Conservation (phyloP, 345 rosid genomes). For the Murraya koenigii region DNA sequence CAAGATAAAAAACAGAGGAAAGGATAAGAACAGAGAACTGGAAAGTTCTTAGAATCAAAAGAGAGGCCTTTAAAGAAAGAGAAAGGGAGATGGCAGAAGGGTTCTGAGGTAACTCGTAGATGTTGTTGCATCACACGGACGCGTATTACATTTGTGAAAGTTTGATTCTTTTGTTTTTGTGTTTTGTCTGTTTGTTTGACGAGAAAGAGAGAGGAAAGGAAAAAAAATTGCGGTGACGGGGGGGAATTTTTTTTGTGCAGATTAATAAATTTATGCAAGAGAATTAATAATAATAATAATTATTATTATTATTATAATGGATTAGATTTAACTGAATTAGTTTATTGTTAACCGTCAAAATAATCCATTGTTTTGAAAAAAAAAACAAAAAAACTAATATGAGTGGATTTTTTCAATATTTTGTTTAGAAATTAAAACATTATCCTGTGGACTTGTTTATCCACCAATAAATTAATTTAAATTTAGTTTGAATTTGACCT, state of each 20-base stretch:
- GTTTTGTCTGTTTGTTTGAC: constrained; percentile 12
- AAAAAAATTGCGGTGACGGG: neutral
- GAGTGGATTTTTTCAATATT: neutral
- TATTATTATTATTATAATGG: neutral
- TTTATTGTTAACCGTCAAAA: neutral
- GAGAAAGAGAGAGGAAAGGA: neutral
- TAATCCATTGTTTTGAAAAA: neutral
- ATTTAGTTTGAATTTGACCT: neutral
- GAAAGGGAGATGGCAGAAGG: neutral
- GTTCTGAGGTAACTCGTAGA: neutral
- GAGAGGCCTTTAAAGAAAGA: neutral
- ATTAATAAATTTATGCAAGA: neutral
- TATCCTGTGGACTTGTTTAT: neutral
- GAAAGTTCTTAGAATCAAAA: neutral
- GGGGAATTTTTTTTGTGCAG: neutral
- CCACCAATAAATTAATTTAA: neutral
- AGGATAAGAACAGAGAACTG: neutral
- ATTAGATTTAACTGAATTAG: neutral
- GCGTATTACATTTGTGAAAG: constrained; percentile 8
- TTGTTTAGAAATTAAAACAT: no score
- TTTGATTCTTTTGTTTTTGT: neutral
- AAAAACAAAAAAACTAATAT: no score
- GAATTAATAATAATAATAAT: neutral
- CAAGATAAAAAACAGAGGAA: neutral
- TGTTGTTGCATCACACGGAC: neutral